Conservation (phyloP, 768 basidiomycete genomes). For the Termitomyces eurrhizus region DNA sequence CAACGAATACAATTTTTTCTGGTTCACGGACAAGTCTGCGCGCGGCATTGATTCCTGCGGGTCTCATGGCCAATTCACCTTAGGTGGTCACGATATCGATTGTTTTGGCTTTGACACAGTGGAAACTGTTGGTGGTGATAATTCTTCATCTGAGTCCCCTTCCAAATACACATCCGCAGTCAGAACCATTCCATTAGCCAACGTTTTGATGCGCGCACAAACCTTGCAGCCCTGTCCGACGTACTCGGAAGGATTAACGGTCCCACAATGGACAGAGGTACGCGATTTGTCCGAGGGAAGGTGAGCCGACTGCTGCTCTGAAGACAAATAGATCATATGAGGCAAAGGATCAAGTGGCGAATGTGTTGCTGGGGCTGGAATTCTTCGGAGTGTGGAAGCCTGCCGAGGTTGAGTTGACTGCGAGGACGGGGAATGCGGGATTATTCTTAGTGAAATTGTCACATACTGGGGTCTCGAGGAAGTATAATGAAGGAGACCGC, state of each 20-base stretch:
- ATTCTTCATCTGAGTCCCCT: constrained; percentile 7
- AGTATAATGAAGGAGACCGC: too few relatives aligned
- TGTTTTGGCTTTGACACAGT: constrained; percentile 30
- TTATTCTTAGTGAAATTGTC: too few relatives aligned
- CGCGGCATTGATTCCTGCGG: too few relatives aligned
- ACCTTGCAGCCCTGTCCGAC: constrained; percentile 9
- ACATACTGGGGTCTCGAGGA: too few relatives aligned
- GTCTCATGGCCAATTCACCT: too few relatives aligned
- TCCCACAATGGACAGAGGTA: too few relatives aligned
- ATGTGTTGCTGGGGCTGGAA: neutral
- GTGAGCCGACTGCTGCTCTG: neutral
- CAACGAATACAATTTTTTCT: too few relatives aligned
- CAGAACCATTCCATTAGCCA: neutral
- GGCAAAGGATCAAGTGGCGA: neutral
- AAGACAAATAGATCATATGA: neutral
- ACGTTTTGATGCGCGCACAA: neutral
- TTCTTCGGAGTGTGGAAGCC: neutral
- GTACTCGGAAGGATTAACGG: neutral
- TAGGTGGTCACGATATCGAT: too few relatives aligned
- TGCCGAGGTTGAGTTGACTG: too few relatives aligned
- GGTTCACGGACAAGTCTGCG: too few relatives aligned
- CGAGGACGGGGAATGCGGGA: too few relatives aligned
- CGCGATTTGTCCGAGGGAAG: too few relatives aligned
- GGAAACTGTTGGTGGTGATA: neutral
- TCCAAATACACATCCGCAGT: constrained; percentile 12